Evolutionary conservation across 768 basidiomycete species (phyloP).

Genomic region (Tylopilus sp.): DNA sequence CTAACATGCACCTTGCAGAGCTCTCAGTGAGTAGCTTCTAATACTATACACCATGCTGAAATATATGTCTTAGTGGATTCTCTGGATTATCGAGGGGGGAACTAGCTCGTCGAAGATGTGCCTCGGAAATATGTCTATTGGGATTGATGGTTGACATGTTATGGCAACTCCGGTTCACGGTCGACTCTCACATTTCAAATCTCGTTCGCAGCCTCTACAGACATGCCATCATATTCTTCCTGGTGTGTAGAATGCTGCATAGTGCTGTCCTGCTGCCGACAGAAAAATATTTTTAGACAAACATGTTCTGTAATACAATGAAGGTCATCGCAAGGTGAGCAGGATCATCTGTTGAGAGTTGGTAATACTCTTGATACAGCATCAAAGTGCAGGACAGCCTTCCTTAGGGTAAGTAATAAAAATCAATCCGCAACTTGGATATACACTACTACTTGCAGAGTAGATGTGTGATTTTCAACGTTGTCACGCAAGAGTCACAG

Average conservation of each 20-base stretch:
- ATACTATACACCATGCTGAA: neutral
- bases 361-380: neutral
- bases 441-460: no score
- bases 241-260: neutral
- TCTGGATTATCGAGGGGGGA: neutral
- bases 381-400: no score
- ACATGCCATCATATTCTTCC: slow-evolving; percentile 1
- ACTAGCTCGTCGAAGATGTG: neutral
- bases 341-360: neutral
- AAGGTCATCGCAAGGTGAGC: no score
- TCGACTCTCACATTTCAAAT: neutral
- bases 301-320: neutral
- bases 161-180: neutral
- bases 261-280: neutral
- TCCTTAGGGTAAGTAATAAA: neutral
- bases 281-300: neutral
- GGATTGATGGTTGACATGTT: neutral
- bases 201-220: neutral
- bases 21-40: slow-evolving; percentile 1
- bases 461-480: no score
- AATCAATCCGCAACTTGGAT: no score
- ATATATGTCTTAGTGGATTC: neutral
- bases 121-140: neutral
- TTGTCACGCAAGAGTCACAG: no score
- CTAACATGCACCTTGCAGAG: neutral